Percentiles rank a stretch among this genome's conserved stretches.
phyloP scores from a whole-genome alignment of 2,329 filamentous ascomycete species.

The Penicillium sp. region DNA sequence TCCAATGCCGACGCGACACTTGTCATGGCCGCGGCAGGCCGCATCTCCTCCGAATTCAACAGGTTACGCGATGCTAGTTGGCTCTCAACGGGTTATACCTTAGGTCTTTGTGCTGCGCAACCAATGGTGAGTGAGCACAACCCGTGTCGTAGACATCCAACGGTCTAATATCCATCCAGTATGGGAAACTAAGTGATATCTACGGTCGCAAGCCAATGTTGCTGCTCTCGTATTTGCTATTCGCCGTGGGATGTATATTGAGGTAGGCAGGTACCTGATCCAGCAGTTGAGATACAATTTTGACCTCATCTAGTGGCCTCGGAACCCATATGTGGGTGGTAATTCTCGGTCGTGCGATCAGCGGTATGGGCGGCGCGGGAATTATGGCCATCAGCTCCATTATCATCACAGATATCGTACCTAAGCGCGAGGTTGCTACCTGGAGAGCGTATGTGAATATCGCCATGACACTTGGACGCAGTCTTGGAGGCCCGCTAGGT shows the following conservation, averaged over 20 bases:
- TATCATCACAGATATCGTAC: constrained; percentile 50
- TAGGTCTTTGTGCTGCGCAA: constrained; percentile 53
- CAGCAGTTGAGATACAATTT: not conserved
- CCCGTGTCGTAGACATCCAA: not conserved
- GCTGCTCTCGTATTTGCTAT: constrained; percentile 49
- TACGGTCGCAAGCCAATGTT: constrained; percentile 55
- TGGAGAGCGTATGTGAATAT: constrained; percentile 54
- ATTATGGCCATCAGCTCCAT: constrained; percentile 46
- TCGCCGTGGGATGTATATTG: constrained; percentile 46
- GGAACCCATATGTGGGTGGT: constrained; percentile 38
- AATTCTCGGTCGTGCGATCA: constrained; percentile 40
- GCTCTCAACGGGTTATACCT: constrained; percentile 53
- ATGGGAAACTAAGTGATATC: constrained; percentile 57
- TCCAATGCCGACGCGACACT: constrained; percentile 63
- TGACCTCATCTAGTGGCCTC: constrained; percentile 30
- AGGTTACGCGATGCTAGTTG: constrained; percentile 57
- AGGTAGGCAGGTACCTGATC: constrained; percentile 23
- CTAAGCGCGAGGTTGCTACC: constrained; percentile 47
- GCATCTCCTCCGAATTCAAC: constrained; percentile 60
- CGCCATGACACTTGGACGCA: constrained; percentile 48
- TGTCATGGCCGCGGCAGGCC: constrained; percentile 63
- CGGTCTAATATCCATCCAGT: constrained; percentile 32
- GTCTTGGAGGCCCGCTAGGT: constrained; percentile 55
- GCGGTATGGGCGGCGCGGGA: constrained; percentile 46
- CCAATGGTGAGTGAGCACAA: constrained; percentile 44